Evolutionary conservation across 495 filamentous ascomycete species (phyloP).

Genomic region (Trichoderma gamsii): DNA sequence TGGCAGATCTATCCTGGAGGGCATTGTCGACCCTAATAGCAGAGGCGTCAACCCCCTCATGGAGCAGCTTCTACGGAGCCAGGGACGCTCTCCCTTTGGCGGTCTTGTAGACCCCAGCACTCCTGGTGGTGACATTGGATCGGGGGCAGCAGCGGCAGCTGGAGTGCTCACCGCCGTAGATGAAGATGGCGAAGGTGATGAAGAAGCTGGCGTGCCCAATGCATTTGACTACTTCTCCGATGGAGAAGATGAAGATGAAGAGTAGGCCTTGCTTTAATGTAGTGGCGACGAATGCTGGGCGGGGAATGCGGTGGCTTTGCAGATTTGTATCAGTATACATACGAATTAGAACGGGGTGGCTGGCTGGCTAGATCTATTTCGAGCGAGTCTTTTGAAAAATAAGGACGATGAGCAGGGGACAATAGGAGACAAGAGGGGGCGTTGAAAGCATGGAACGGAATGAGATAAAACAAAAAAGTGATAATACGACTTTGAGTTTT

Average conservation of each 20-base stretch:
- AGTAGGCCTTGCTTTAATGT: neutral
- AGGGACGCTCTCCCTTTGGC: slow-evolving; percentile 21
- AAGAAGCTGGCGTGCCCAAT: slow-evolving; percentile 71
- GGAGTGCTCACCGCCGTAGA: slow-evolving; percentile 76
- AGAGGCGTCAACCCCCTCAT: slow-evolving; percentile 24
- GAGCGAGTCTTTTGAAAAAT: neutral
- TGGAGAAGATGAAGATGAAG: slow-evolving; percentile 47
- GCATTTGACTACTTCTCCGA: slow-evolving; percentile 87
- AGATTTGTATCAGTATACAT: slow-evolving; percentile 5
- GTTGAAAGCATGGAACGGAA: neutral
- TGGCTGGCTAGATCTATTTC: neutral
- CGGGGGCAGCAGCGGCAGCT: slow-evolving; percentile 67
- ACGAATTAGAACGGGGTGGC: neutral
- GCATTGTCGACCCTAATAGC: slow-evolving; percentile 17
- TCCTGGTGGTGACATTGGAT: slow-evolving; percentile 22
- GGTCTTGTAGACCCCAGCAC: slow-evolving; percentile 5
- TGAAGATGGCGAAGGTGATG: slow-evolving; percentile 76
- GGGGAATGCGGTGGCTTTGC: neutral
- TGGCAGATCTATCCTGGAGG: slow-evolving; percentile 20
- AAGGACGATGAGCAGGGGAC: neutral
- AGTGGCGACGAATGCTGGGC: neutral
- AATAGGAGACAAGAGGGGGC: neutral
- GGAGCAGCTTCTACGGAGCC: slow-evolving; percentile 25
- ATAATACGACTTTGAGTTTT: neutral
- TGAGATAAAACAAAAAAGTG: neutral